Conservation (phyloP, 345 rosid species). For the Rhodamnia argentea region DNA sequence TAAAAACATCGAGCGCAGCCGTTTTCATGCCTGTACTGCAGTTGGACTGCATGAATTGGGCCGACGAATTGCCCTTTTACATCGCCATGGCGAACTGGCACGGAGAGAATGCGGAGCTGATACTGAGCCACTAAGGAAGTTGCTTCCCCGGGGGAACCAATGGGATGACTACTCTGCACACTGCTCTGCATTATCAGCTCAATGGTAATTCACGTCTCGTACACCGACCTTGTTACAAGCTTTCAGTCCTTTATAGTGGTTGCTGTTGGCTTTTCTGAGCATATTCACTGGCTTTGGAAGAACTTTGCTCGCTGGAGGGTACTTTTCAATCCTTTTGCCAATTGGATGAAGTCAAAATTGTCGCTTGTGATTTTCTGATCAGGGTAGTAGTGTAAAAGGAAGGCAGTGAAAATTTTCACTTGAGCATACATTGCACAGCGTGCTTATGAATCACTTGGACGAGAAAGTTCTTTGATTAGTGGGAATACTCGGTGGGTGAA, state of each 20-base stretch:
- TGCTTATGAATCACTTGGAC: background rate
- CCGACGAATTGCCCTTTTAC: no score
- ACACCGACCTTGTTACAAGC: background rate
- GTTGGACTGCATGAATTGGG: no score
- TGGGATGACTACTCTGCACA: conserved; percentile 9
- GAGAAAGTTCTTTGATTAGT: background rate
- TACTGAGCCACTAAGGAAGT: background rate
- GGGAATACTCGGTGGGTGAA: background rate
- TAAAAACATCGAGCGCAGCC: no score
- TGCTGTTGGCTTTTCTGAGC: background rate
- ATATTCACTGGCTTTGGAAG: background rate
- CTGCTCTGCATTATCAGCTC: conserved; percentile 7
- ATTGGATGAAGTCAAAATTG: background rate
- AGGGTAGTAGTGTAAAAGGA: background rate
- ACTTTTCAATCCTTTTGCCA: background rate
- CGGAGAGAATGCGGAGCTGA: no score
- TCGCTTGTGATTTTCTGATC: background rate
- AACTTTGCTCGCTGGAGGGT: background rate
- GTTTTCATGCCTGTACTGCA: no score
- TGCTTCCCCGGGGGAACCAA: background rate
- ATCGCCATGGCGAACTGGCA: no score
- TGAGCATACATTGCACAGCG: background rate
- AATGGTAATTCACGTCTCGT: background rate
- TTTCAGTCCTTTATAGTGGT: background rate
- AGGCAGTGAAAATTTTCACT: background rate